Evolutionary conservation across 805 yeast species (phyloP), one percentile per base, ranked within the genome.

Genomic region (Clavispora phyllophila): DNA sequence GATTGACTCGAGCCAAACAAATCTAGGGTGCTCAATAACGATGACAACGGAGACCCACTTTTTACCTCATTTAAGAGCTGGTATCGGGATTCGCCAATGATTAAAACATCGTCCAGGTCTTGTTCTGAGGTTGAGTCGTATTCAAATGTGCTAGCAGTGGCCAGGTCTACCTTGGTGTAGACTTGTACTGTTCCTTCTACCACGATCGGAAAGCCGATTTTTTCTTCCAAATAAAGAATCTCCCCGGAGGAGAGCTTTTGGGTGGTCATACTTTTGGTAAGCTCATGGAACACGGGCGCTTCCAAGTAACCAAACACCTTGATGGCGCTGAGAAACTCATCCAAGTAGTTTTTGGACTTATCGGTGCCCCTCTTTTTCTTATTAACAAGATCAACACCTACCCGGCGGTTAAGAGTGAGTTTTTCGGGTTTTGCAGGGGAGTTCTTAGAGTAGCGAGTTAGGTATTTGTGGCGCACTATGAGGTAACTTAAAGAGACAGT

Each of bases 231-330:
- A 38, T 80, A 73, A 26, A 93, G 65, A 9, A 84, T 73, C 58
- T 91, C 98, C 28, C 87, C 91, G 5, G 78, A 75, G 22, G 81
- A 81, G 29, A 91, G 60, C 46, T 86, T 84, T 57, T 87, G 88
- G 0, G 98, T 91, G 41, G 87, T 87, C 87, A 91, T 88, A 47
- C 84, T 84, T 57, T 86, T 83, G 3, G 98, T 90, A 53, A 91
- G 73, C 55, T 90, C 98, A 57, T 90, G 95, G 61, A 91, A 90
- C 1, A 91, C 96, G 2, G 87, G 84, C 47, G 83, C 76, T 51
- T 91, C 98, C 38, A 91, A 70, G 61, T 91, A 91, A 2, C 98
- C 98, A 67, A 91, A 93, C 6, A 93, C 84, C 62, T 88, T 89
- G 49, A 93, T 87, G 3, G 96, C 98, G 39, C 87, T 78, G 36